Conservation (phyloP, 768 basidiomycete genomes). For the Lactarius hatsudake region DNA sequence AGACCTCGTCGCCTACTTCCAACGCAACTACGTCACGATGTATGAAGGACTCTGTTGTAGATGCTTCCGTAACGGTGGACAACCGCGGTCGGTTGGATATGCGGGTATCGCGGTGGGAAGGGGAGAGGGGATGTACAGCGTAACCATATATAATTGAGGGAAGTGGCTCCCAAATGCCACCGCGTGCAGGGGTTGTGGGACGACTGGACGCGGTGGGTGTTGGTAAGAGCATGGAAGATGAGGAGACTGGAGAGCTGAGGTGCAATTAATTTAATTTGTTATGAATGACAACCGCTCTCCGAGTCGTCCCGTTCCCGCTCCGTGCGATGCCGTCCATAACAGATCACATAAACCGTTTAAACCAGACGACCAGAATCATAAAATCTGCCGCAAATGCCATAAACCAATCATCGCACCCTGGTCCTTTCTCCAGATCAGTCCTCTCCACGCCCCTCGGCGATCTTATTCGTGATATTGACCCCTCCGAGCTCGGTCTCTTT, state of each 20-base stretch:
- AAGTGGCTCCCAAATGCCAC: slow-evolving; percentile 60
- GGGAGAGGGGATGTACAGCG: slow-evolving; percentile 79
- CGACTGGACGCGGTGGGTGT: slow-evolving; percentile 15
- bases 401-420: slow-evolving; percentile 22
- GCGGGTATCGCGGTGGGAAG: slow-evolving; percentile 70
- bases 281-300: neutral
- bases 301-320: neutral
- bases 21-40: slow-evolving; percentile 79
- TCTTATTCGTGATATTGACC: slow-evolving; percentile 76
- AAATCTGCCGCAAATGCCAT: slow-evolving; percentile 41
- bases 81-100: slow-evolving; percentile 55
- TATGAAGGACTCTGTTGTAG: slow-evolving; percentile 59
- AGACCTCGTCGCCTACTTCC: slow-evolving; percentile 95
- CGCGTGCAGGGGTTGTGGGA: slow-evolving; percentile 32
- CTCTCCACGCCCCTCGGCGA: slow-evolving; percentile 63
- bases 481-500: slow-evolving; percentile 77
- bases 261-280: neutral
- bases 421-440: slow-evolving; percentile 64
- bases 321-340: slow-evolving; percentile 53
- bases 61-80: slow-evolving; percentile 58
- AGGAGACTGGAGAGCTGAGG: neutral
- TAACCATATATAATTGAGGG: slow-evolving; percentile 86
- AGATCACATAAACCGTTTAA: slow-evolving; percentile 68
- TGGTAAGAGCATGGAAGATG: slow-evolving; percentile 12
- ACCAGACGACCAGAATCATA: slow-evolving; percentile 51